phyloP scores from a whole-genome alignment of 176 grass and related monocot genomes.

The Tillandsia leiboldiana region DNA sequence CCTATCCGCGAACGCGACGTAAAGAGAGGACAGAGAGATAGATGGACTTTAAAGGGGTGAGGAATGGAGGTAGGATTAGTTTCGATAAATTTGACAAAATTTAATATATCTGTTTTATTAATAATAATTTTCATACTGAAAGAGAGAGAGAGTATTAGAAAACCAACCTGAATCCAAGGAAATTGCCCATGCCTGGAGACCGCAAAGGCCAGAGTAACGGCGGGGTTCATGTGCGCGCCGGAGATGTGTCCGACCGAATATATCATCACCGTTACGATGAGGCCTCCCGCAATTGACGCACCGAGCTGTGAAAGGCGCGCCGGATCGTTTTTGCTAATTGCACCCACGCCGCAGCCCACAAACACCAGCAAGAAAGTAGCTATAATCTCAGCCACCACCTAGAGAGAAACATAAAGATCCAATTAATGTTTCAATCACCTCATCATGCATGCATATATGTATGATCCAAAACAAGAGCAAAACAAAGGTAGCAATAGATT shows the following conservation, averaged over 20 bases:
- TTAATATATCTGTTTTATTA: too few relatives aligned
- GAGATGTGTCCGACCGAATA: constrained; percentile 95
- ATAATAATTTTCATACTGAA: too few relatives aligned
- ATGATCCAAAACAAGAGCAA: not conserved
- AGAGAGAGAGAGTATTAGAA: not conserved
- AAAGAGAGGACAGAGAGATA: too few relatives aligned
- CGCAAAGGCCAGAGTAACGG: constrained; percentile 86
- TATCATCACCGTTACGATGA: constrained; percentile 98
- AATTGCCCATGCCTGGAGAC: constrained; percentile 53
- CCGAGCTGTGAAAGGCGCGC: constrained; percentile 71
- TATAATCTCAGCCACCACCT: constrained; percentile 84
- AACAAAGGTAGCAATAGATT: not conserved
- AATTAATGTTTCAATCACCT: not conserved
- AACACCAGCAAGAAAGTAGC: constrained; percentile 95
- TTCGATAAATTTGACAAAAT: too few relatives aligned
- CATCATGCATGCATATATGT: not conserved
- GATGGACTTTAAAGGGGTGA: too few relatives aligned
- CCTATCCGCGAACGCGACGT: too few relatives aligned
- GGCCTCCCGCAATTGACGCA: constrained; percentile 71
- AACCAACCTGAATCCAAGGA: constrained; percentile 73
- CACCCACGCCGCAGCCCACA: constrained; percentile 60
- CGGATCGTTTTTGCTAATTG: constrained; percentile 28
- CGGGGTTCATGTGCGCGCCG: constrained; percentile 98
- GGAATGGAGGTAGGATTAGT: too few relatives aligned
- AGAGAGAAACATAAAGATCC: not conserved